Percentiles rank a stretch among this genome's conserved stretches.
Evolutionary conservation across 768 basidiomycete species (phyloP).

Genomic region (Russula compacta): DNA sequence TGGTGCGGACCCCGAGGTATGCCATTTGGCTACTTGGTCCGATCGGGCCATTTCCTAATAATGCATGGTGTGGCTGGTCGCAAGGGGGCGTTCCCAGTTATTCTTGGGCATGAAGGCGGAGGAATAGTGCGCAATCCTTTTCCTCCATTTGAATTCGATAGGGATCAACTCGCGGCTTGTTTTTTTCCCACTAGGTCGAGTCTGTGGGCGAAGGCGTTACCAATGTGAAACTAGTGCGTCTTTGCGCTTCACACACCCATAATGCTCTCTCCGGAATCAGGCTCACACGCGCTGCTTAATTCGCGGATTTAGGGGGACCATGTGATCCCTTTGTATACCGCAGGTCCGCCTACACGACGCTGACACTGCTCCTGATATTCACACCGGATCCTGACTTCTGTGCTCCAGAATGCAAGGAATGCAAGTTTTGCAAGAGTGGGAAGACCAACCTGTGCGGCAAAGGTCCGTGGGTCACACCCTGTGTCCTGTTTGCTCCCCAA

Average conservation of each 20-base stretch:
- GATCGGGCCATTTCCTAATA: background rate
- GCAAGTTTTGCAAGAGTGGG: constrained; percentile 97
- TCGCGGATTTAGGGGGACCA: constrained; percentile 63
- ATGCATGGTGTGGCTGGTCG: constrained; percentile 8
- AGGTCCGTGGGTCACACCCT: constrained; percentile 40
- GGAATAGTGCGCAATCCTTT: constrained; percentile 54
- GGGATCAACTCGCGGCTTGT: constrained; percentile 23
- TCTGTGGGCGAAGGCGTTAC: constrained; percentile 97
- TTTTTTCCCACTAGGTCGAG: constrained; percentile 57
- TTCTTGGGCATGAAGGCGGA: constrained; percentile 93
- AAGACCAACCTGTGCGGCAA: constrained; percentile 98
- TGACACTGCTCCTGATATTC: background rate
- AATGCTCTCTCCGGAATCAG: background rate
- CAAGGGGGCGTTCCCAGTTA: constrained; percentile 83
- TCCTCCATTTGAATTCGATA: background rate
- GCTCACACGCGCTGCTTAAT: background rate
- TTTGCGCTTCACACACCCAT: background rate
- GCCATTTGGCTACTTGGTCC: background rate
- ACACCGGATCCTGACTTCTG: background rate
- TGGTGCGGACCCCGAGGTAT: constrained; percentile 89
- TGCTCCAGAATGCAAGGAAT: constrained; percentile 71
- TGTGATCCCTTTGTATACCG: constrained; percentile 94
- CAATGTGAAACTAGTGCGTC: constrained; percentile 46
- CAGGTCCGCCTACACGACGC: constrained; percentile 39
- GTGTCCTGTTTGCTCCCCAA: background rate